Conservation (phyloP, 164 flowering plant genomes). For the Aristolochia californica region DNA sequence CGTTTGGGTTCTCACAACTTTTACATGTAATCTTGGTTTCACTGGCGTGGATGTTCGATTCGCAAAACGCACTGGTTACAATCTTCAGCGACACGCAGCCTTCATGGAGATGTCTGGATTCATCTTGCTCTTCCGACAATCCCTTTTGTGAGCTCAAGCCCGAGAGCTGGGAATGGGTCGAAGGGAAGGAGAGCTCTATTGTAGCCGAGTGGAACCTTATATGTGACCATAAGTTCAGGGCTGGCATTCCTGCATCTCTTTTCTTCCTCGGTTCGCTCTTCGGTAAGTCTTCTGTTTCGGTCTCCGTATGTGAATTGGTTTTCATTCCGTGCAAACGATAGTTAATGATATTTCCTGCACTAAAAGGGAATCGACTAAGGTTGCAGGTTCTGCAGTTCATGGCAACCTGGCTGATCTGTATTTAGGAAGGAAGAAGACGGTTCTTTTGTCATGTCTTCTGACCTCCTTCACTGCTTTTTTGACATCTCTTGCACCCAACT, state of each 20-base stretch:
- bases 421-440: slow-evolving; percentile 46
- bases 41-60: slow-evolving; percentile 50
- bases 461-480: slow-evolving; percentile 33
- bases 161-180: slow-evolving; percentile 55
- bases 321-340: no score
- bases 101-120: slow-evolving; percentile 32
- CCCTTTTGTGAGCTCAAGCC: slow-evolving; percentile 29
- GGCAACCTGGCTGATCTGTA: slow-evolving; percentile 42
- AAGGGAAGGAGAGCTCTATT: slow-evolving; percentile 32
- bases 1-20: slow-evolving; percentile 46
- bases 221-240: slow-evolving; percentile 43
- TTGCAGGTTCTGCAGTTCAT: slow-evolving; percentile 41
- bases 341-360: no score
- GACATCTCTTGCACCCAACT: slow-evolving; percentile 48
- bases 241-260: slow-evolving; percentile 43
- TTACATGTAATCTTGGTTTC: slow-evolving; percentile 49
- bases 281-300: slow-evolving; percentile 33
- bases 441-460: slow-evolving; percentile 40
- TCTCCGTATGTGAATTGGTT: no score
- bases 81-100: slow-evolving; percentile 63
- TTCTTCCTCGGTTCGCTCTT: slow-evolving; percentile 54
- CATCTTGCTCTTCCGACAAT: slow-evolving; percentile 3
- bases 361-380: no score
- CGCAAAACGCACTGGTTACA: slow-evolving; percentile 46
- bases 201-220: slow-evolving; percentile 52